These are phyloP conservation scores for Colletotrichum caudatum DNA, from an alignment of 2,329 filamentous ascomycete genomes.

Conservation along the genomic window DNA sequence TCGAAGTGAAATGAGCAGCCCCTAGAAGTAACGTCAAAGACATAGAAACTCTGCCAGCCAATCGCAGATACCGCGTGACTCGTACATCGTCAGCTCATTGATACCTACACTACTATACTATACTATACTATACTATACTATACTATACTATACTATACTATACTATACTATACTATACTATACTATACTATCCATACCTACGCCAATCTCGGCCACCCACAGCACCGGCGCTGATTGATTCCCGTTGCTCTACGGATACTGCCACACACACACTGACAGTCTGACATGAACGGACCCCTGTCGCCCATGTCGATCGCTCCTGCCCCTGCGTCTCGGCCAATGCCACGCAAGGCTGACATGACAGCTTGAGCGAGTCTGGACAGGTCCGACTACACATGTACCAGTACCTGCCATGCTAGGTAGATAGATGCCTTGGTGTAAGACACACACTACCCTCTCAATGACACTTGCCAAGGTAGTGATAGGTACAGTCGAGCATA, in stretches of 20 bases:
- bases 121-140: too few species aligned
- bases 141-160: too few species aligned
- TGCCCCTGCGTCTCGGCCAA: slow-evolving; percentile 31
- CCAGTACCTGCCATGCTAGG: not conserved
- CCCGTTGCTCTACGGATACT: not conserved
- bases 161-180: too few species aligned
- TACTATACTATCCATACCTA: too few species aligned
- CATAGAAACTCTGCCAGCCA: not conserved
- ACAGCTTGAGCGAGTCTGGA: slow-evolving; percentile 17
- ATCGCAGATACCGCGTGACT: not conserved
- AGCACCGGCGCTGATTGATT: not conserved
- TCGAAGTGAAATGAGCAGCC: slow-evolving; percentile 34
- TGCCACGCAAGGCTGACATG: slow-evolving; percentile 36
- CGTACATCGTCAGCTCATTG: not conserved
- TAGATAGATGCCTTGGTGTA: not conserved
- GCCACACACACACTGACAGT: too few species aligned
- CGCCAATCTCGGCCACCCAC: slow-evolving; percentile 17
- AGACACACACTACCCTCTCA: too few species aligned
- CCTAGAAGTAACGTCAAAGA: not conserved
- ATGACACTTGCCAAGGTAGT: too few species aligned
- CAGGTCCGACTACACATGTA: not conserved
- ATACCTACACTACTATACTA: too few species aligned
- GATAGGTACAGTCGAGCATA: too few species aligned
- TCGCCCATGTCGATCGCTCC: slow-evolving; percentile 2
- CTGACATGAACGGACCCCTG: not conserved